Evolutionary conservation across 495 filamentous ascomycete genomes (phyloP), one percentile per base, ranked within the genome.

Genomic region (Xylaria intraflava): DNA sequence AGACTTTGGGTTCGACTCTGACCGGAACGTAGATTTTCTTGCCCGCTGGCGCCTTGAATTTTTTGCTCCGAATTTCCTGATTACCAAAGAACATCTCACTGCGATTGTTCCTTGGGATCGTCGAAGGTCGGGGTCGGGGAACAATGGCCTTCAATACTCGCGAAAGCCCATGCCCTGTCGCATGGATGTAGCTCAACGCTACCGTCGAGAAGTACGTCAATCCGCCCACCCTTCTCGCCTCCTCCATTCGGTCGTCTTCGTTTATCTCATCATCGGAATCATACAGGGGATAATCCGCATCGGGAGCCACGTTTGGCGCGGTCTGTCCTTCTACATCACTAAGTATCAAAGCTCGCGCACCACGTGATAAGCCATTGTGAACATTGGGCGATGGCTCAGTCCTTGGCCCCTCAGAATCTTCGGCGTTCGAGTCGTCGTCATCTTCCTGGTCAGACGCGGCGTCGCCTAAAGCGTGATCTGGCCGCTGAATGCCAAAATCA

Each of bases 1-100:
- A 94, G 55, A 98, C 93, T 68, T 98, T 98, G 2, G 93, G 93
- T 71, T 98, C 93, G 42, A 98, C 90, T 47, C 93, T 83, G 39
- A 97, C 85, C 26, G 91, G 93, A 20, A 98, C 92, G 57, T 96
- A 89, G 60, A 98, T 98, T 61, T 74, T 80, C 69, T 96, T 96
- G 20, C 91, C 91, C 66, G 85, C 86, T 8, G 93, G 93, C 17
- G 93, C 93, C 59, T 83, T 86, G 76, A 95, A 92, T 50, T 76
- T 78, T 71, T 80, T 78, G 59, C 69, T 65, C 65, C 88, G 65
- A 67, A 87, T 68, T 58, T 79, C 62, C 33, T 72, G 65, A 33
- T 62, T 56, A 2, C 72, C 72, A 16, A 78, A 67, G 33, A 78
- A 60, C 65, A 71, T 65, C 74, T 78, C 54, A 19, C 66, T 64